Evolutionary conservation across 2,329 filamentous ascomycete species (phyloP).

Genomic region (Fusarium coffeatum): DNA sequence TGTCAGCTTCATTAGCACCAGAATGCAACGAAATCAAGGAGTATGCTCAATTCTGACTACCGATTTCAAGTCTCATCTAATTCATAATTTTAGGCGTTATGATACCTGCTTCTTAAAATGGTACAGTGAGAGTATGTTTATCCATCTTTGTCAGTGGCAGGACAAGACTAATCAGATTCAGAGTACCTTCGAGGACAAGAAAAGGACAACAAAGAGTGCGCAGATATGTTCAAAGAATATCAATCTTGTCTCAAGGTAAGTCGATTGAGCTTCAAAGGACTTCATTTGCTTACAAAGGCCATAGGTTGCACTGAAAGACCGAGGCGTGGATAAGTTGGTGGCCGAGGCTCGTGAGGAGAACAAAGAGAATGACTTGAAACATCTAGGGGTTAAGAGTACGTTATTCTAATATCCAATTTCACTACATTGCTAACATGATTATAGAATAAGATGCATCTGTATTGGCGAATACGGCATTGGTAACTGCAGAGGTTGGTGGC

Average conservation of each 20-base stretch:
- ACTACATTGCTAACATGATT: slow-evolving; percentile 20
- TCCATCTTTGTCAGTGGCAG: slow-evolving; percentile 8
- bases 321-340: slow-evolving; percentile 92
- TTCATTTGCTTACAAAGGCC: not conserved
- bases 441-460: slow-evolving; percentile 22
- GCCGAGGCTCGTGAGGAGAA: slow-evolving; percentile 91
- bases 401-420: not conserved
- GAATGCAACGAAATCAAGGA: slow-evolving; percentile 97
- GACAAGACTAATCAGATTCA: slow-evolving; percentile 51
- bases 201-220: slow-evolving; percentile 85
- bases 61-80: not conserved
- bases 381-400: slow-evolving; percentile 58
- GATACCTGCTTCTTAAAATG: slow-evolving; percentile 98
- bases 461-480: slow-evolving; percentile 22
- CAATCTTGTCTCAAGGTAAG: slow-evolving; percentile 83
- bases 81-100: slow-evolving; percentile 73
- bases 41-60: slow-evolving; percentile 62
- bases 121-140: slow-evolving; percentile 92
- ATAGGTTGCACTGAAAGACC: slow-evolving; percentile 78
- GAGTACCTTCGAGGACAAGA: slow-evolving; percentile 91
- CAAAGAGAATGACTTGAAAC: slow-evolving; percentile 80
- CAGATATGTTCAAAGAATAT: slow-evolving; percentile 87
- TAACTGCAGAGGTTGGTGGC: slow-evolving; percentile 2
- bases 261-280: not conserved
- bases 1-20: slow-evolving; percentile 94